A percentile compares a stretch with the other conserved stretches of the same genome.
These are phyloP conservation scores for Canariomyces notabilis DNA, from an alignment of 2,329 filamentous ascomycete species.

Conservation along the genomic window DNA sequence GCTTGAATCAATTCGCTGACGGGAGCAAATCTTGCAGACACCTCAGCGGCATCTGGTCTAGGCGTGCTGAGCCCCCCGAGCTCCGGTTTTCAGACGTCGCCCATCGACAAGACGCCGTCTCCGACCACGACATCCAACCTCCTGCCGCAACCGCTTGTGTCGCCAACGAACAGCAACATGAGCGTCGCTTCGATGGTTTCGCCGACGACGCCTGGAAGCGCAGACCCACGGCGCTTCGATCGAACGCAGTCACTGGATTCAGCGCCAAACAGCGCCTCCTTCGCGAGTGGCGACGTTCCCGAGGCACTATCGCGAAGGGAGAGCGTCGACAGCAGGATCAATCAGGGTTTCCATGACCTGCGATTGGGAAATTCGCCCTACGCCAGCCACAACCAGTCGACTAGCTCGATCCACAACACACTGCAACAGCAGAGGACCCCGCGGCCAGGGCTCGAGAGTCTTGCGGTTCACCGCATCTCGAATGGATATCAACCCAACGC, in stretches of 20 bases:
- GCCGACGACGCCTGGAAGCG: conserved; percentile 46
- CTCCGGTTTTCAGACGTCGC: conserved; percentile 46
- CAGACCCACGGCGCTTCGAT: conserved; percentile 41
- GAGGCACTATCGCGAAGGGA: conserved; percentile 60
- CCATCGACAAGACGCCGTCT: conserved; percentile 58
- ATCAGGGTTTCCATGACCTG: conserved; percentile 65
- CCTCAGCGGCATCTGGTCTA: conserved; percentile 42
- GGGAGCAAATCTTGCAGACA: conserved; percentile 31
- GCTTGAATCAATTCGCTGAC: conserved; percentile 22
- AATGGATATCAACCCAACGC: conserved; percentile 59
- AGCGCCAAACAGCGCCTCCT: conserved; percentile 29
- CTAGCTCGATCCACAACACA: conserved; percentile 67
- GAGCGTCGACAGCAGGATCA: conserved; percentile 75
- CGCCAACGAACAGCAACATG: conserved; percentile 56
- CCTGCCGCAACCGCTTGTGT: conserved; percentile 49
- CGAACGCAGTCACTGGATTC: conserved; percentile 40
- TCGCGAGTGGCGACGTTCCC: conserved; percentile 32
- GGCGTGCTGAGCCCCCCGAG: conserved; percentile 37
- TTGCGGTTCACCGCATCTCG: conserved; percentile 55
- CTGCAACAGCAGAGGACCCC: conserved; percentile 63
- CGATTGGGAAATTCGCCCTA: conserved; percentile 67
- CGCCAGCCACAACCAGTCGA: conserved; percentile 70
- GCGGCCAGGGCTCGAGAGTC: conserved; percentile 45
- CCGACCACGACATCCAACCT: conserved; percentile 48
- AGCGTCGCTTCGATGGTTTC: conserved; percentile 63